Base-by-base conservation (phyloP, 768 basidiomycete genomes). In the Suillus subluteus region DNA sequence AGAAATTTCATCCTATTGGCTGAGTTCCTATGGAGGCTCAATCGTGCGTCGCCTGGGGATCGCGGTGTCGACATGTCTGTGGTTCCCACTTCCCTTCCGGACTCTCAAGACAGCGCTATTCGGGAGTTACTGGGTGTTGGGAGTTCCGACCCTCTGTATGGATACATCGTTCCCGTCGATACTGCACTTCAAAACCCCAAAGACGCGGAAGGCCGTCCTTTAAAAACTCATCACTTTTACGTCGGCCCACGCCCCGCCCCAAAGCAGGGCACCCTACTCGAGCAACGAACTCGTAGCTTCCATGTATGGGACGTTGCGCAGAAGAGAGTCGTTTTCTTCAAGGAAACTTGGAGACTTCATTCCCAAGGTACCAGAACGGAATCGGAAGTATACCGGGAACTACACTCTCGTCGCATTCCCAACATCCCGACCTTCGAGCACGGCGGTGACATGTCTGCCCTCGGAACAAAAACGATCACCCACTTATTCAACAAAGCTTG, bases 331-430 rank as follows among this genome's bases (percentile, higher is more conserved):
- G 72, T 71, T 15, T 79, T 77, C 61, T 44, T 80, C 30, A 79
- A 78, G 68, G 79, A 80, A 63, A 66, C 63, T 21, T 80, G 79
- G 79, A 65, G 76, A 6, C 9, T 30, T 26, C 40, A 70, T 8
- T 37, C 64, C 6, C n/a, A 30, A 40, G 62, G 37, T 12, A 44
- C 69, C 48, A 64, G 65, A 37, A 66, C 71, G 8, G 79, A 79
- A 65, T 62, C 65, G 1, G 68, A 67, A 4, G 70, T 73, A 18
- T 68, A 78, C 11, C n/a, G 26, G 23, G 23, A 55, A 8, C 66
- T 80, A 35, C 69, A 74, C 11, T 26, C 63, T 16, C 38, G 43
- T 4, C 26, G 63, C 2, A 72, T 79, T 6, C 63, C 63, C 5
- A 62, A 77, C 59, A 66, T 81, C 35, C 76, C 79, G 0, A 55